Base-by-base conservation (phyloP, 345 rosid genomes). In the Dimocarpus longan region DNA sequence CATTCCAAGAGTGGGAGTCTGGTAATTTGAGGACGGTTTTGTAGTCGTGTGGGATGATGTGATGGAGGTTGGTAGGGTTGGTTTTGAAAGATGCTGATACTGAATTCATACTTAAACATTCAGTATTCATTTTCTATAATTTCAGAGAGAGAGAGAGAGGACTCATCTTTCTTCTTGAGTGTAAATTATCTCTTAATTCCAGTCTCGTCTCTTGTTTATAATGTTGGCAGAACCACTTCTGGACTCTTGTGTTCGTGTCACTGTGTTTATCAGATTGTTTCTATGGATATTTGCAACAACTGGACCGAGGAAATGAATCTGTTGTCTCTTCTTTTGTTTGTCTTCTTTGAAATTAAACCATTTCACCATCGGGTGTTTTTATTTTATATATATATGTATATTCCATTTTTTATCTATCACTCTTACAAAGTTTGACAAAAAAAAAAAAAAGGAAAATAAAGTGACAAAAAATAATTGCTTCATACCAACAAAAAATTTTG, bases 41-140 rank as follows among this genome's bases (percentile, higher is more conserved):
- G 78, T 82, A 86, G 48, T 86, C 85, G 32, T 75, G 6, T 1
- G 89, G 87, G 76, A 74, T 37, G 46, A 75, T 68, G 7, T 71
- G 48, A 6, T 75, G 8, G 65, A 28, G 48, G n/a, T 48, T 57
- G 16, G 37, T 56, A 43, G 65, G 81, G 62, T 70, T 78, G 64
- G 6, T 39, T 78, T 75, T 70, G 52, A n/a, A 68, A 68, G 85
- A 68, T 46, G 80, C 76, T 56, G 71, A 46, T 24, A 77, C 54
- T 39, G 79, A 83, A 37, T 75, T 70, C 86, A 57, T 74, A 44
- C 44, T 44, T 1, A 64, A 43, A 5, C n/a, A 57, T 57, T 57
- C 4, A 24, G 24, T 26, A 22, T 26, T 59, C 21, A 32, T 32
- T 32, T 32, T 32, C 37, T 32, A 32, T 24, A 21, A 73, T 40